A percentile compares a stretch with the other conserved stretches of the same genome.
These are phyloP conservation scores for Leptodermis oblonga DNA, from an alignment of 257 asterid species.

Conservation along the genomic window DNA sequence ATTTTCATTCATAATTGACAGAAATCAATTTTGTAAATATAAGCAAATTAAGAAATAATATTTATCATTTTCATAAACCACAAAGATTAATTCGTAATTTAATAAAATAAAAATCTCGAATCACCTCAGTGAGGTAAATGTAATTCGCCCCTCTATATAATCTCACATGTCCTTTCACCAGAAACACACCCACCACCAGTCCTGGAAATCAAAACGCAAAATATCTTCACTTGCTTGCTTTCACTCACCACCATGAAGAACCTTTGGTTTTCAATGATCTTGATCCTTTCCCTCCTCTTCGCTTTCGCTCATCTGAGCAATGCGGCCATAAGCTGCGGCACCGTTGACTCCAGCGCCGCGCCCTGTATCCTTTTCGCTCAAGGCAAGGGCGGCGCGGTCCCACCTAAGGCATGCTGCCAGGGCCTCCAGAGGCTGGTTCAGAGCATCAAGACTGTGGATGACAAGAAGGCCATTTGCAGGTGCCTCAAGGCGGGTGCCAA, in stretches of 20 bases:
- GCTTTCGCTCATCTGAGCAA: slow-evolving; percentile 33
- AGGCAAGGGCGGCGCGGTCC: slow-evolving; percentile 31
- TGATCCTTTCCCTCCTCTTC: slow-evolving; percentile 35
- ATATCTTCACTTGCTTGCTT: not conserved
- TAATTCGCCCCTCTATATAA: slow-evolving; percentile 13
- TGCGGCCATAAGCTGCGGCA: slow-evolving; percentile 41
- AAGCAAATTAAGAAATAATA: too few relatives aligned
- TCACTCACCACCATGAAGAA: slow-evolving; percentile 31
- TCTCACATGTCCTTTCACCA: not conserved
- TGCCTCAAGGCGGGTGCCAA: slow-evolving; percentile 54
- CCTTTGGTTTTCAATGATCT: slow-evolving; percentile 28
- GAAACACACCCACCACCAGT: not conserved
- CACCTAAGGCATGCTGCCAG: slow-evolving; percentile 37
- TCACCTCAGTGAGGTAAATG: too few relatives aligned
- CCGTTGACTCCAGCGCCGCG: slow-evolving; percentile 40
- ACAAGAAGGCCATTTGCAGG: slow-evolving; percentile 52
- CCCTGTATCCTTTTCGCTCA: slow-evolving; percentile 37
- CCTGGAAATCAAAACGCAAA: not conserved
- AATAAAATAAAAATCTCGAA: too few relatives aligned
- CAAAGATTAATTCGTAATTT: too few relatives aligned
- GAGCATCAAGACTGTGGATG: slow-evolving; percentile 36
- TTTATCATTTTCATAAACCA: too few relatives aligned
- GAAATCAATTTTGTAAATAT: too few relatives aligned
- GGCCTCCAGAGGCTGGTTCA: slow-evolving; percentile 43
- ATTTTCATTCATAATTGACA: too few relatives aligned